Evolutionary conservation across 768 basidiomycete genomes (phyloP), one percentile per base, ranked within the genome.

Genomic region (Chalciporus piperatus): DNA sequence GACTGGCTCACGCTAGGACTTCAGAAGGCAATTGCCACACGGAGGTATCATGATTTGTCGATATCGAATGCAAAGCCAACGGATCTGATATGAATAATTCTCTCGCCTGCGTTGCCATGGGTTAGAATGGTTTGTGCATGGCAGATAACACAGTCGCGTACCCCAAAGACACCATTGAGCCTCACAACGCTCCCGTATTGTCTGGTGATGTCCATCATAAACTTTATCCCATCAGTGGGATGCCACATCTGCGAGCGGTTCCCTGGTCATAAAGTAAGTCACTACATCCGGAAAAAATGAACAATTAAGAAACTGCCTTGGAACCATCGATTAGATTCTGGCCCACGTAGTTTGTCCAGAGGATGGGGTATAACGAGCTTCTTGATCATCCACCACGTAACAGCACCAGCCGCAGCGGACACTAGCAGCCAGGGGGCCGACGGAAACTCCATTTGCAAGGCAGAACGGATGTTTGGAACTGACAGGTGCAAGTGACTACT

Each of bases 21-120:
- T 48, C 47, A 23, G 39, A 41, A 13, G 47, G 47, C 2, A 48
- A 32, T n/a, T 48, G 47, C 47, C 47, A 48, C 28, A 48, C 47
- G 17, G 47, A 48, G 3, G 28, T 4, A n/a, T 47, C 25, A 19
- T 14, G 35, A 37, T 48, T 40, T 10, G 19, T n/a, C 10, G 47
- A 47, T 17, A 48, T 48, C 19, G 47, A 48, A 13, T 48, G 47
- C 39, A 48, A 23, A 22, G 47, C 47, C 16, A 41, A n/a, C 22
- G 47, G 39, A 41, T 48, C 47, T 23, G 47, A 48, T 6, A 48
- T 39, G 22, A 48, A 41, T 12, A 48, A 32, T 32, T 48, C 47
- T 22, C 47, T 38, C 7, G 39, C 47, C 47, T 48, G 3, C 39
- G 6, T n/a, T 4, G n/a, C n/a, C 1, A 5, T n/a, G 35, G n/a